A percentile compares a stretch with the other conserved stretches of the same genome.
Evolutionary conservation across 805 yeast species (phyloP).

Genomic region (Saturnispora saitoi): DNA sequence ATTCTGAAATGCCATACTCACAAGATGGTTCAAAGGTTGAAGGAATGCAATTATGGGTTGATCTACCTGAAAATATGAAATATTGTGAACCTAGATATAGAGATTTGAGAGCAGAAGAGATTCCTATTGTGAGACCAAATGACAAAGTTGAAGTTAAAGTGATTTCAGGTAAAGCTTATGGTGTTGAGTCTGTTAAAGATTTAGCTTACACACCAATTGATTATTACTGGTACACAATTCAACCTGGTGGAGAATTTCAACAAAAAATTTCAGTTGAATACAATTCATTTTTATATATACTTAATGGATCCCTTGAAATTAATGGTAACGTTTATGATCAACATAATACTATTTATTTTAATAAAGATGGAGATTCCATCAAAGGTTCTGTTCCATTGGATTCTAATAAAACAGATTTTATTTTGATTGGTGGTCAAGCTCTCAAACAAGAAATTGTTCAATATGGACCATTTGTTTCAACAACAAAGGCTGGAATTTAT

Average conservation of each 20-base stretch:
- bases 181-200: slow-evolving; percentile 63
- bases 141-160: slow-evolving; percentile 62
- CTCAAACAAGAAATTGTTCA: slow-evolving; percentile 72
- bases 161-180: slow-evolving; percentile 70
- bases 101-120: slow-evolving; percentile 60
- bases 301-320: slow-evolving; percentile 51
- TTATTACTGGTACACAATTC: slow-evolving; percentile 56
- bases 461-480: slow-evolving; percentile 87
- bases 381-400: slow-evolving; percentile 42
- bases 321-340: slow-evolving; percentile 33
- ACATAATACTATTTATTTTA: slow-evolving; percentile 52
- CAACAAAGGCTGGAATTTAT: slow-evolving; percentile 54
- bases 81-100: slow-evolving; percentile 66
- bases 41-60: slow-evolving; percentile 88
- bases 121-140: slow-evolving; percentile 58
- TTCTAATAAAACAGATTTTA: slow-evolving; percentile 48
- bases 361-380: slow-evolving; percentile 57
- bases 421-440: slow-evolving; percentile 67
- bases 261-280: slow-evolving; percentile 54
- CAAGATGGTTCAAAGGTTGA: slow-evolving; percentile 38
- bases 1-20: slow-evolving; percentile 75
- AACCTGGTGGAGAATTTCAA: slow-evolving; percentile 54
- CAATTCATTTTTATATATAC: slow-evolving; percentile 62
- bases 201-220: slow-evolving; percentile 77
- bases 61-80: slow-evolving; percentile 58